phyloP scores from a whole-genome alignment of 2,329 filamentous ascomycete species.

The Harringtonia aguacate region DNA sequence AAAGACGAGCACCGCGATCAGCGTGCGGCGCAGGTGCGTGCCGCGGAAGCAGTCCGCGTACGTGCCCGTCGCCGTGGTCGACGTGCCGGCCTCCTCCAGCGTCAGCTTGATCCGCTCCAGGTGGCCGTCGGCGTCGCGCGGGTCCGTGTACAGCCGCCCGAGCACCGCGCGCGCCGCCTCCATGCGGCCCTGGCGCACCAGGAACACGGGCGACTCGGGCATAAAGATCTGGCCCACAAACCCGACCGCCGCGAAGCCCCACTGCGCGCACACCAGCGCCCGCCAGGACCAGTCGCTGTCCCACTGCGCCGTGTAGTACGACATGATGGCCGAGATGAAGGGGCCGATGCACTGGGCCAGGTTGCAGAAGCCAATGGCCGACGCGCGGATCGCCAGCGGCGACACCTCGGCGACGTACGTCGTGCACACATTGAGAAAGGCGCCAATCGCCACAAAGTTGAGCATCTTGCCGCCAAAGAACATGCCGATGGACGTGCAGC shows the following conservation, averaged over 20 bases:
- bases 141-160: neutral
- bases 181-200: slow-evolving; percentile 1
- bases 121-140: slow-evolving; percentile 4
- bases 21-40: slow-evolving; percentile 24
- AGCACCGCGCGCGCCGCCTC: slow-evolving; percentile 20
- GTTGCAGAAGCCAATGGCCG: slow-evolving; percentile 5
- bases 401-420: slow-evolving; percentile 8
- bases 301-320: slow-evolving; percentile 11
- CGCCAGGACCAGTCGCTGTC: slow-evolving; percentile 36
- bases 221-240: slow-evolving; percentile 31
- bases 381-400: slow-evolving; percentile 8
- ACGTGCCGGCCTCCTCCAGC: slow-evolving; percentile 39
- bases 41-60: slow-evolving; percentile 24
- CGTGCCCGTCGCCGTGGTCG: slow-evolving; percentile 11
- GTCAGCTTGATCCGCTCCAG: slow-evolving; percentile 41
- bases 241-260: slow-evolving; percentile 35
- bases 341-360: slow-evolving; percentile 10
- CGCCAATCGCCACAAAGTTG: slow-evolving; percentile 4
- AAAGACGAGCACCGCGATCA: slow-evolving; percentile 41
- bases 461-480: slow-evolving; percentile 7
- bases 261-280: slow-evolving; percentile 36
- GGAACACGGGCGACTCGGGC: slow-evolving; percentile 8
- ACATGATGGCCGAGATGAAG: slow-evolving; percentile 14
- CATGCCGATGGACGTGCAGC: slow-evolving; percentile 4
- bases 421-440: slow-evolving; percentile 5